Percentiles rank a stretch among this genome's conserved stretches.
These are phyloP conservation scores for Asparagopsis taxiformis DNA, from an alignment of 31 red algal genomes.

Conservation along the genomic window DNA sequence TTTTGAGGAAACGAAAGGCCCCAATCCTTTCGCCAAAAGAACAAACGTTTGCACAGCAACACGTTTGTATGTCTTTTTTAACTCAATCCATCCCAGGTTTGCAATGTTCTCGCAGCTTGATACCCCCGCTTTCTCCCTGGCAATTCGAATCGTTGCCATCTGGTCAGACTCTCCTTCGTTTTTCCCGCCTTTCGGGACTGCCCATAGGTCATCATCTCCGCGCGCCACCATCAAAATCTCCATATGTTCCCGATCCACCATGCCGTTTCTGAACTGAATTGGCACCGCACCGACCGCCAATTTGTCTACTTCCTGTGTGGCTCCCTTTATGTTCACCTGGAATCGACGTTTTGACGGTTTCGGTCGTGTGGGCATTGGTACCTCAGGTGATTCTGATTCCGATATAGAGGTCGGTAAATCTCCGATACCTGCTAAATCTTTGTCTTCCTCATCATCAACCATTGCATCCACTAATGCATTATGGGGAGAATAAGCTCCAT, in stretches of 20 bases:
- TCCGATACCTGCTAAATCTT: slow-evolving; percentile 2
- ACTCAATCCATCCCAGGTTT: slow-evolving; percentile 59
- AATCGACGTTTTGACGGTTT: slow-evolving; percentile 19
- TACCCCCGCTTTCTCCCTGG: slow-evolving; percentile 52
- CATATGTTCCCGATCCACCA: slow-evolving; percentile 7
- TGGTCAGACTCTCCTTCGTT: slow-evolving; percentile 47
- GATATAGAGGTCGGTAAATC: slow-evolving; percentile 2
- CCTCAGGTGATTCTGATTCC: slow-evolving; percentile 3
- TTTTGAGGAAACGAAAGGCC: slow-evolving; percentile 10
- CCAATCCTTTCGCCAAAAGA: slow-evolving; percentile 41
- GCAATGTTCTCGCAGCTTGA: slow-evolving; percentile 42
- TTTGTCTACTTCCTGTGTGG: slow-evolving; percentile 46
- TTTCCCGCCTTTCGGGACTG: slow-evolving; percentile 52
- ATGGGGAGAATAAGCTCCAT: not conserved
- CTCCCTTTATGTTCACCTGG: slow-evolving; percentile 52
- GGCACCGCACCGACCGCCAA: slow-evolving; percentile 52
- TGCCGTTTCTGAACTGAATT: slow-evolving; percentile 23
- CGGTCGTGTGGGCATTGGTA: not conserved
- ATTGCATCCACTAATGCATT: slow-evolving; percentile 3
- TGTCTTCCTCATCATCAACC: not conserved
- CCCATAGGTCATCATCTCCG: slow-evolving; percentile 41
- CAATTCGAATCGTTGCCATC: slow-evolving; percentile 42
- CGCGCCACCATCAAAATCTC: slow-evolving; percentile 51
- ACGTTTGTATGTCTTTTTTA: slow-evolving; percentile 37
- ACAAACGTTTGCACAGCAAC: slow-evolving; percentile 53